Conservation (phyloP, 192 early-diverging fungal species). For the Phycomyces blakesleeanus region DNA sequence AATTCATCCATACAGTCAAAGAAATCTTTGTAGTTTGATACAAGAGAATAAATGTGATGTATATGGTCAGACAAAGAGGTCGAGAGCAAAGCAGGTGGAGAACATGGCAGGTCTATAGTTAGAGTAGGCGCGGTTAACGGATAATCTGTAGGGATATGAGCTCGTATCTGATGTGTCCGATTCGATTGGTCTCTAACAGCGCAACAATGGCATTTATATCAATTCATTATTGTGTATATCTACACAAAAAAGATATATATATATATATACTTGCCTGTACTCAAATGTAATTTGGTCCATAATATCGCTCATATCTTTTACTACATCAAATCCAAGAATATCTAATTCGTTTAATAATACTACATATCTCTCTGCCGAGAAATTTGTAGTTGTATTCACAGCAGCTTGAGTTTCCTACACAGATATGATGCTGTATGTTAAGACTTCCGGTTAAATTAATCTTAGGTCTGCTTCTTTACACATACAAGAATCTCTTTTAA, state of each 20-base stretch:
- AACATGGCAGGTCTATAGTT: conserved; percentile 1
- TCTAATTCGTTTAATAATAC: background rate
- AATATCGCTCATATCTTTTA: conserved; percentile 4
- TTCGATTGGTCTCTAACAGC: background rate
- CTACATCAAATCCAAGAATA: conserved; percentile 7
- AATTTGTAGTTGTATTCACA: background rate
- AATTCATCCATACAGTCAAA: conserved; percentile 24
- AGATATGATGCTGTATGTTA: too few relatives aligned
- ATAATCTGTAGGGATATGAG: conserved; percentile 1
- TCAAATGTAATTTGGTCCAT: conserved; percentile 12
- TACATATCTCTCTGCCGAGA: conserved; percentile 2
- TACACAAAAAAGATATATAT: too few relatives aligned
- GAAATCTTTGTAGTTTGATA: background rate
- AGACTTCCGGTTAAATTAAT: too few relatives aligned
- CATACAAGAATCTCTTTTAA: background rate
- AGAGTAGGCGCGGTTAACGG: background rate
- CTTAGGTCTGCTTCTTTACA: background rate
- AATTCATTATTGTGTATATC: background rate
- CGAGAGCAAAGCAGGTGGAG: background rate
- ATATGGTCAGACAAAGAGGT: conserved; percentile 2
- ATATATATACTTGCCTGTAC: background rate
- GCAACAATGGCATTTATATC: background rate
- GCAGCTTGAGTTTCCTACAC: background rate
- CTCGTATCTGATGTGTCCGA: background rate
- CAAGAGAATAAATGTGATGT: background rate